These are phyloP conservation scores for Trichoderma sp. DNA, from an alignment of 2,329 filamentous ascomycete species.

Conservation along the genomic window DNA sequence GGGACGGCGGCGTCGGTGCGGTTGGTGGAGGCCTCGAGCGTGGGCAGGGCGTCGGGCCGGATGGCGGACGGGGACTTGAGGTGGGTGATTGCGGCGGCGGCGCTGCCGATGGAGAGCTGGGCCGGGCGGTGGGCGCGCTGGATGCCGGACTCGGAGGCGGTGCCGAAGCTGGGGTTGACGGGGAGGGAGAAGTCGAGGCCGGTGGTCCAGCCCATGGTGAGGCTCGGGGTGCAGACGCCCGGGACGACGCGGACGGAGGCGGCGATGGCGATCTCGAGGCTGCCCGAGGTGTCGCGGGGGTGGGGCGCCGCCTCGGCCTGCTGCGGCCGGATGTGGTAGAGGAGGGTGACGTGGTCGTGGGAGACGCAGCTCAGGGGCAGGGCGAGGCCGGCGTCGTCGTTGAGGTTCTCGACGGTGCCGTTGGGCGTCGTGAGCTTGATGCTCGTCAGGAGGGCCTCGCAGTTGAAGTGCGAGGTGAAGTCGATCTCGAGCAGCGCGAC, in stretches of 20 bases:
- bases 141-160: conserved; percentile 57
- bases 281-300: conserved; percentile 52
- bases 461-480: conserved; percentile 70
- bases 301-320: conserved; percentile 45
- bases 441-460: conserved; percentile 62
- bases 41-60: conserved; percentile 62
- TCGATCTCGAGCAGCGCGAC: conserved; percentile 74
- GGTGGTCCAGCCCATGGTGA: conserved; percentile 69
- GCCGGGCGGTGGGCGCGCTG: conserved; percentile 64
- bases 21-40: conserved; percentile 56
- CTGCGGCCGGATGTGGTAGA: conserved; percentile 66
- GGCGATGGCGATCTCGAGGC: conserved; percentile 62
- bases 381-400: conserved; percentile 49
- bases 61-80: conserved; percentile 59
- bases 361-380: conserved; percentile 65
- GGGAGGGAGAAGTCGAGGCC: conserved; percentile 69
- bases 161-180: conserved; percentile 64
- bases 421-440: conserved; percentile 61
- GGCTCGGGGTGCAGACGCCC: conserved; percentile 59
- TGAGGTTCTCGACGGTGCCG: conserved; percentile 61
- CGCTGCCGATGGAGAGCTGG: conserved; percentile 62
- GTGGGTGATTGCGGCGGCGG: conserved; percentile 56
- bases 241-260: conserved; percentile 61
- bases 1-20: conserved; percentile 52
- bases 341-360: conserved; percentile 73